Base-by-base conservation (phyloP, 768 basidiomycete species). In the Lactarius evosmus region DNA sequence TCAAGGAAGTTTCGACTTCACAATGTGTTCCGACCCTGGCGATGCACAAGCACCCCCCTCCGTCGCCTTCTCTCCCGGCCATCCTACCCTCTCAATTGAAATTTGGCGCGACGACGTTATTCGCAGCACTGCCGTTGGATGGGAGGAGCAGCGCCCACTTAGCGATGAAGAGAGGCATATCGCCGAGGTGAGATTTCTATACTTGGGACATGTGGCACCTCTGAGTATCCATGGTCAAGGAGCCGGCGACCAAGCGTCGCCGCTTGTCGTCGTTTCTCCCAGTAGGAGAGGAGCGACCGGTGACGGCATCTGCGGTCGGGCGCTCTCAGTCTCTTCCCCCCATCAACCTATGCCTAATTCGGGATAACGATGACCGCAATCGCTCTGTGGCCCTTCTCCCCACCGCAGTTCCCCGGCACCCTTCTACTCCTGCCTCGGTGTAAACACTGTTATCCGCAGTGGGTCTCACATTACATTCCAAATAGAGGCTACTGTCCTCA, bases 1-100 rank as follows among this genome's bases (percentile, higher is more conserved):
- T 17, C 72, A 74, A 61, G 83, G 83, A 51, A 82, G 81, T 65
- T 84, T 83, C 72, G 81, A 82, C 66, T 80, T 77, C 57, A 70
- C 78, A 44, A 72, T 78, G 60, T 71, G 60, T 59, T 67, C 63
- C 36, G 66, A 68, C 46, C 29, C 33, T 7, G 67, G 46, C 17
- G 65, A 61, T 27, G 29, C 32, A 12, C 59, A 33, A 38, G 55
- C 22, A 25, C 59, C 38, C 1, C 59, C 41, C 5, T 67, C 67
- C 5, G 66, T 69, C 29, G 67, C 71, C 9, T 69, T 67, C 33
- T 70, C 41, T 30, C 65, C 65, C 7, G 59, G 66, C 25, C 70
- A 75, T 53, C 67, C 70, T 11, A 67, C 68, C 19, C 60, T 66
- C 12, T 76, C 72, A 12, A 79, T 80, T 38, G 76, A 78, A 50